These are phyloP conservation scores for Ustilago cynodontis DNA, from an alignment of 1,284 basidiomycete species.

Conservation along the genomic window DNA sequence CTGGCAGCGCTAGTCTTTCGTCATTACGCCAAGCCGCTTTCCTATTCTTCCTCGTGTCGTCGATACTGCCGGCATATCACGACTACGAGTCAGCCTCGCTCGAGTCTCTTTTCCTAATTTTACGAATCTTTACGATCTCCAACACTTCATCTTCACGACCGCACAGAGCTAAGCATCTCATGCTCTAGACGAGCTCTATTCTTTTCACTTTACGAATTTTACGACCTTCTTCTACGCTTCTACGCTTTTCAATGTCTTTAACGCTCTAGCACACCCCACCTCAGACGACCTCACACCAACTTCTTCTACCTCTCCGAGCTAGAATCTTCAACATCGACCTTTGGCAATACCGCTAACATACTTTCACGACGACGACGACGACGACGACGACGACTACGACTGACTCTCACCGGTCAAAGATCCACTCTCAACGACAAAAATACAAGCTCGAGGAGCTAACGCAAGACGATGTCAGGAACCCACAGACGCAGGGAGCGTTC, in stretches of 20 bases:
- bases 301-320: neutral
- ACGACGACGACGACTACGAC: neutral
- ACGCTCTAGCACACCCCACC: neutral
- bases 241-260: neutral
- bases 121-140: neutral
- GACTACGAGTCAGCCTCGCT: neutral
- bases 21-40: neutral
- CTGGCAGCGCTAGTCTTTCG: neutral
- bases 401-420: neutral
- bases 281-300: neutral
- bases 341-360: neutral
- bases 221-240: slow-evolving; percentile 27
- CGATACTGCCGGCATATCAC: neutral
- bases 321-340: neutral
- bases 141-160: neutral
- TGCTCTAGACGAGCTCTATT: slow-evolving; percentile 5
- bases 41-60: neutral
- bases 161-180: neutral
- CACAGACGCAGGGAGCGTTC: slow-evolving; percentile 23
- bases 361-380: neutral
- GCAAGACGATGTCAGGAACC: slow-evolving; percentile 15
- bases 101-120: neutral
- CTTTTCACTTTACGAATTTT: slow-evolving; percentile 17
- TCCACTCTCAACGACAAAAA: neutral
- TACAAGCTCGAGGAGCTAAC: neutral